Evolutionary conservation across 1,139 yeast genomes (phyloP).

Genomic region (Candida sanyaensis): DNA sequence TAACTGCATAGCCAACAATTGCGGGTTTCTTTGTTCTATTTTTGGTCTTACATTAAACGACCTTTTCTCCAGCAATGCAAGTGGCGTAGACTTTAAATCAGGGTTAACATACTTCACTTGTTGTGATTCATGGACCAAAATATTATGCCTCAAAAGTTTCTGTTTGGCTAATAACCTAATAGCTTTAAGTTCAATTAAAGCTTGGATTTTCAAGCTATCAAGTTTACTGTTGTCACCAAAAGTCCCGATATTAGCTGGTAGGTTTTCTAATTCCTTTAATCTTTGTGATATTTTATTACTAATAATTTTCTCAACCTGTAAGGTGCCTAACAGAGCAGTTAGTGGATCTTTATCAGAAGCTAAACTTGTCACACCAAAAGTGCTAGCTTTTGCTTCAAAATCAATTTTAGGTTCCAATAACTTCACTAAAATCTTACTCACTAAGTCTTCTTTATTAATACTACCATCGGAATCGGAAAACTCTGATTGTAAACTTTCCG

Average conservation of each 20-base stretch:
- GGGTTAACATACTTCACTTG: conserved; percentile 57
- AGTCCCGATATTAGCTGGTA: conserved; percentile 79
- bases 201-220: conserved; percentile 59
- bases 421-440: conserved; percentile 17
- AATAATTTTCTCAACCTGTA: conserved; percentile 52
- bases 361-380: conserved; percentile 34
- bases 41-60: conserved; percentile 71
- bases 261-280: conserved; percentile 68
- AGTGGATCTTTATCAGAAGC: conserved; percentile 22
- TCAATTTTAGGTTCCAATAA: conserved; percentile 14
- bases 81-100: conserved; percentile 49
- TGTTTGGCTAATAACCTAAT: conserved; percentile 81
- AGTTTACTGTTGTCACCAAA: conserved; percentile 43
- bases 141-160: conserved; percentile 75
- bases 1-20: conserved; percentile 33
- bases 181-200: conserved; percentile 81
- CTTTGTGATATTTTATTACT: conserved; percentile 65
- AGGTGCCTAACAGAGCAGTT: conserved; percentile 37
- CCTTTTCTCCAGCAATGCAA: conserved; percentile 60
- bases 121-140: conserved; percentile 66
- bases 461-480: conserved; percentile 2
- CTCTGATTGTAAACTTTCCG: conserved; percentile 42
- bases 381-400: conserved; percentile 31
- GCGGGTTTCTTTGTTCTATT: conserved; percentile 51
- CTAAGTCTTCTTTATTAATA: conserved; percentile 8